Evolutionary conservation across 805 yeast species (phyloP).

Genomic region (Pichia insulana): DNA sequence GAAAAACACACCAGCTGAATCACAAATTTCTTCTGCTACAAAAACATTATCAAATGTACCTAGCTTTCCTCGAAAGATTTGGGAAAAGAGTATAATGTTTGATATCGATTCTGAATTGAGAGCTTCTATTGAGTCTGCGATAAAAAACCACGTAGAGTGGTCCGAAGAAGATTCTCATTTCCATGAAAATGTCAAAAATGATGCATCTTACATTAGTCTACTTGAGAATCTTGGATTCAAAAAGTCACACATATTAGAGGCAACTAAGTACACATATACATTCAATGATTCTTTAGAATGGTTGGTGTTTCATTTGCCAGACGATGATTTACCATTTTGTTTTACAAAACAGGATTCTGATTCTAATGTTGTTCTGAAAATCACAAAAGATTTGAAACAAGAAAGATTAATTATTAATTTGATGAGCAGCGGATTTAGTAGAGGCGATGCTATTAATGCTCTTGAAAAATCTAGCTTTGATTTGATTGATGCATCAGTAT

Average conservation of each 20-base stretch:
- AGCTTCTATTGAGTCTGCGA: conserved; percentile 49
- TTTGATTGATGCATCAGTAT: conserved; percentile 43
- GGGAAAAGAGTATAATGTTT: conserved; percentile 64
- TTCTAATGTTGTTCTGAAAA: conserved; percentile 47
- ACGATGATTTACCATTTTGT: conserved; percentile 75
- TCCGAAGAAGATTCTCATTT: conserved; percentile 16
- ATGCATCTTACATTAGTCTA: conserved; percentile 8
- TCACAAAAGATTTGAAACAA: conserved; percentile 41
- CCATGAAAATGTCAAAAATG: conserved; percentile 7
- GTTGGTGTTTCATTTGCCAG: conserved; percentile 85
- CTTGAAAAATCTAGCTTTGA: conserved; percentile 34
- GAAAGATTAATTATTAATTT: conserved; percentile 55
- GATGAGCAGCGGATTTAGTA: conserved; percentile 60
- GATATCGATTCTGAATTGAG: conserved; percentile 61
- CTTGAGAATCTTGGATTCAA: conserved; percentile 55
- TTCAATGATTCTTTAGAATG: conserved; percentile 56
- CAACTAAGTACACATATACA: conserved; percentile 47
- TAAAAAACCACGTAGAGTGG: conserved; percentile 55
- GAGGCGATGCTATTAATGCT: conserved; percentile 48
- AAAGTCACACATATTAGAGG: conserved; percentile 58
- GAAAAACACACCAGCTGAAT: not conserved
- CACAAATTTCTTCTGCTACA: not conserved
- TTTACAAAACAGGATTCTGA: conserved; percentile 53
- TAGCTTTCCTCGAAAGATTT: conserved; percentile 44
- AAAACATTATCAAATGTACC: conserved; percentile 2